Evolutionary conservation across 805 yeast species (phyloP).

Genomic region (Zygosaccharomyces gambellarensis): DNA sequence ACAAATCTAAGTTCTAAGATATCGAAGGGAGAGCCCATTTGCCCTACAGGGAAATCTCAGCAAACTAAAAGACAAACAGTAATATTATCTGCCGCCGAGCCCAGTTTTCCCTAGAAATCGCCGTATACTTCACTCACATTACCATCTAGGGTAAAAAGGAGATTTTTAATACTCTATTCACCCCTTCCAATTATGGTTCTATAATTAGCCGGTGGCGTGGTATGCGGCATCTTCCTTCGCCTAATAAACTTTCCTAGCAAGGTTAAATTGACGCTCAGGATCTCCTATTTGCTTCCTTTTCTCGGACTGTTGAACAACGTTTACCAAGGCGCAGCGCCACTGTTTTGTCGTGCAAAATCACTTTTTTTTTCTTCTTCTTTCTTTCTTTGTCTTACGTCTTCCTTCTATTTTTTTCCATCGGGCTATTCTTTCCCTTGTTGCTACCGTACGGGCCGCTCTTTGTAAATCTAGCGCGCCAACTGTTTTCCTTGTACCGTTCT

Average conservation of each 20-base stretch:
- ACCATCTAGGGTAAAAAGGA: conserved; percentile 1
- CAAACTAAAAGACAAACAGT: background rate
- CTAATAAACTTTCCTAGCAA: background rate
- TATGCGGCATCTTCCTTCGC: background rate
- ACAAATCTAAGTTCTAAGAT: conserved; percentile 1
- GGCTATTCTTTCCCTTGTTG: background rate
- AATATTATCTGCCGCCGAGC: conserved; percentile 1
- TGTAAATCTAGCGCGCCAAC: conserved; percentile 4
- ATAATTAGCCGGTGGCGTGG: conserved; percentile 4
- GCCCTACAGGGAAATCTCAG: conserved; percentile 3
- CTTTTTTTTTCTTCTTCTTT: background rate
- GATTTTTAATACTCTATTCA: background rate
- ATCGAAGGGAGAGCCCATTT: background rate
- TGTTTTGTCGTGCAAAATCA: background rate
- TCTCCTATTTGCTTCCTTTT: conserved; percentile 4
- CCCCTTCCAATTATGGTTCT: conserved; percentile 2
- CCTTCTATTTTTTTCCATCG: background rate
- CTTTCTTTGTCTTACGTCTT: background rate
- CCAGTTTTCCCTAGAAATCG: background rate
- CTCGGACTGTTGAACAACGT: conserved; percentile 1
- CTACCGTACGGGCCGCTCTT: background rate
- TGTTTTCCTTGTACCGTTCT: background rate
- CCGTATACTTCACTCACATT: conserved; percentile 1
- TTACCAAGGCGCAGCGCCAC: background rate
- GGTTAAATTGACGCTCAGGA: background rate